Evolutionary conservation across 805 yeast species (phyloP).

Genomic region (Candida michaelii): DNA sequence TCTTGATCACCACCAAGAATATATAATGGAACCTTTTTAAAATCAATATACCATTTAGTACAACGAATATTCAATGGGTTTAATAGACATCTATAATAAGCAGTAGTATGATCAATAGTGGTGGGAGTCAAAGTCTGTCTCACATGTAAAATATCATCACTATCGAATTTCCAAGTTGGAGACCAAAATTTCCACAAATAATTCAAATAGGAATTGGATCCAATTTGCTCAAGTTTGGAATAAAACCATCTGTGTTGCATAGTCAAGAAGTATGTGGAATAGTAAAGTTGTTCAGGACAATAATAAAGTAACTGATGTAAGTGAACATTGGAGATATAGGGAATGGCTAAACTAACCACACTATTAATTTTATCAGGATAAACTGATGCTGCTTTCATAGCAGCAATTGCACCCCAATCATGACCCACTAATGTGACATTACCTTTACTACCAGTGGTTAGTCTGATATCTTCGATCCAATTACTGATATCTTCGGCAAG

Average conservation of each 20-base stretch:
- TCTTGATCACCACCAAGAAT: constrained; percentile 39
- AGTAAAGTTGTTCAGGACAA: constrained; percentile 35
- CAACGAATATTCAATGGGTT: constrained; percentile 20
- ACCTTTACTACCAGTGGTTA: constrained; percentile 9
- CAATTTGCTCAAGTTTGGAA: constrained; percentile 15
- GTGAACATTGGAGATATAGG: constrained; percentile 29
- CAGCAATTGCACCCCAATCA: constrained; percentile 45
- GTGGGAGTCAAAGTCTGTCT: constrained; percentile 27
- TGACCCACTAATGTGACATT: constrained; percentile 43
- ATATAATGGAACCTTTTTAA: constrained; percentile 35
- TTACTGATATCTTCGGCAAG: constrained; percentile 34
- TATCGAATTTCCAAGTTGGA: constrained; percentile 34
- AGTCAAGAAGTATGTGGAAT: constrained; percentile 35
- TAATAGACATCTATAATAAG: constrained; percentile 36
- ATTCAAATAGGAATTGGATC: constrained; percentile 28
- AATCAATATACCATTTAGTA: constrained; percentile 29
- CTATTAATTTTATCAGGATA: constrained; percentile 36
- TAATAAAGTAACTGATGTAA: constrained; percentile 28
- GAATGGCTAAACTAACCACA: constrained; percentile 39
- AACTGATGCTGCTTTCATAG: constrained; percentile 33
- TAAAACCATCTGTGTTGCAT: constrained; percentile 34
- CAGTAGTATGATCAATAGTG: constrained; percentile 35
- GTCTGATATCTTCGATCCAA: constrained; percentile 26
- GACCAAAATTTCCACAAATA: constrained; percentile 39
- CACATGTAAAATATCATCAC: constrained; percentile 26